These are phyloP conservation scores for Suillus subalutaceus DNA, from an alignment of 768 basidiomycete species.

Conservation along the genomic window DNA sequence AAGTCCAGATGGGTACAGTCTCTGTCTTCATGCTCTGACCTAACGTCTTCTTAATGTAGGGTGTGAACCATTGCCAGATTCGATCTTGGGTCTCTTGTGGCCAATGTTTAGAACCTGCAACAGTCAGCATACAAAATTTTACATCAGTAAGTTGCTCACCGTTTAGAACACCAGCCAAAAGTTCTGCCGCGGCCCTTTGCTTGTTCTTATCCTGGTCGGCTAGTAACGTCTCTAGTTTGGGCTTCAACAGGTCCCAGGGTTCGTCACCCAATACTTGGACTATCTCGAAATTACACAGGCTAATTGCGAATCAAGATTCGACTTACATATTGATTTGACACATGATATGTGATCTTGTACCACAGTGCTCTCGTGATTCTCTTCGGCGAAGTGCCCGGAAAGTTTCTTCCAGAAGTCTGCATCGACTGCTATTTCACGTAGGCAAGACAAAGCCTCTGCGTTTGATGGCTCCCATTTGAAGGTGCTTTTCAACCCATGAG, in stretches of 20 bases:
- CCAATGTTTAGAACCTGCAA: constrained; percentile 86
- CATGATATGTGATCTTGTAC: constrained; percentile 71
- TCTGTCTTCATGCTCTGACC: constrained; percentile 78
- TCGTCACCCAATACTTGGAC: constrained; percentile 70
- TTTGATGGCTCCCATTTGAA: constrained; percentile 64
- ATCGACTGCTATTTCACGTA: constrained; percentile 50
- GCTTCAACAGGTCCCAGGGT: constrained; percentile 60
- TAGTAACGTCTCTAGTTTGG: constrained; percentile 65
- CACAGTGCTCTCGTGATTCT: constrained; percentile 68
- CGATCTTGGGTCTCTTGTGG: constrained; percentile 62
- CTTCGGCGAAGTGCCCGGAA: constrained; percentile 72
- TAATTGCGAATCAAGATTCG: not conserved
- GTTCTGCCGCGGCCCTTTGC: constrained; percentile 85
- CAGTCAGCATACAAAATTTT: constrained; percentile 8
- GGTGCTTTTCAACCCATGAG: constrained; percentile 50
- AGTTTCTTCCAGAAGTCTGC: constrained; percentile 70
- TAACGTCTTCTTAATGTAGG: constrained; percentile 66
- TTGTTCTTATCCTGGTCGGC: constrained; percentile 79
- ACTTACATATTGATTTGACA: constrained; percentile 76
- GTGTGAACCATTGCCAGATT: constrained; percentile 83
- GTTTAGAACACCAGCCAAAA: constrained; percentile 72
- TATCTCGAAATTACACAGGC: not conserved
- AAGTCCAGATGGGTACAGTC: constrained; percentile 77
- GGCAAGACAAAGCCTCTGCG: constrained; percentile 48
- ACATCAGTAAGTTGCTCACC: constrained; percentile 38